A percentile compares a stretch with the other conserved stretches of the same genome.
Evolutionary conservation across 2,329 filamentous ascomycete genomes (phyloP).

Genomic region (Incumbomyces lentus): DNA sequence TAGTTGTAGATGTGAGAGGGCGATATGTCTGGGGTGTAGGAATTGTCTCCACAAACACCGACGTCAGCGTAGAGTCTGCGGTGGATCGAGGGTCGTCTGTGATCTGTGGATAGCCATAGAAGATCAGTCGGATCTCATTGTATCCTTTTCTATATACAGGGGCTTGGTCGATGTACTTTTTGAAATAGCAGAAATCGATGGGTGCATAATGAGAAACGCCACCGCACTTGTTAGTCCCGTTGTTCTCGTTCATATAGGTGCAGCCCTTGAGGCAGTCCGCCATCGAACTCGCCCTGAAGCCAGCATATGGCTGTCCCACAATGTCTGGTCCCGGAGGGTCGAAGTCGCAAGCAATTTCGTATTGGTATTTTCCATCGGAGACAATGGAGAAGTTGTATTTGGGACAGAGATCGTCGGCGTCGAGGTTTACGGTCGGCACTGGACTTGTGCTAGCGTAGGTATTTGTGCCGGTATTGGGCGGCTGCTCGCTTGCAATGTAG

Average conservation of each 20-base stretch:
- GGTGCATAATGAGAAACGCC: conserved; percentile 4
- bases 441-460: conserved; percentile 1
- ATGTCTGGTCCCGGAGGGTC: conserved; percentile 13
- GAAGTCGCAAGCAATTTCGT: conserved; percentile 16
- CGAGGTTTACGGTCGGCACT: conserved; percentile 5
- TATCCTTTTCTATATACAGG: conserved; percentile 6
- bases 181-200: conserved; percentile 16
- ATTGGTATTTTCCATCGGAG: conserved; percentile 10
- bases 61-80: conserved; percentile 7
- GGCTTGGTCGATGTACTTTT: conserved; percentile 9
- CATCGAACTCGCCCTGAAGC: conserved; percentile 11
- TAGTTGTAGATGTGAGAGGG: conserved; percentile 1
- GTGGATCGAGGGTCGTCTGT: conserved; percentile 13
- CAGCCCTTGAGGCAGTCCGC: conserved; percentile 16
- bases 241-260: conserved; percentile 16
- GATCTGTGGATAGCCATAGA: conserved; percentile 17
- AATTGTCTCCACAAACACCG: conserved; percentile 10
- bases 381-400: conserved; percentile 17
- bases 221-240: conserved; percentile 13
- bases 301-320: conserved; percentile 8
- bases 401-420: conserved; percentile 13
- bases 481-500: conserved; percentile 17
- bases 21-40: conserved; percentile 14
- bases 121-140: conserved; percentile 15
- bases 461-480: conserved; percentile 10